Conservation (phyloP, 2,329 filamentous ascomycete genomes). For the Cladosporium sp. region DNA sequence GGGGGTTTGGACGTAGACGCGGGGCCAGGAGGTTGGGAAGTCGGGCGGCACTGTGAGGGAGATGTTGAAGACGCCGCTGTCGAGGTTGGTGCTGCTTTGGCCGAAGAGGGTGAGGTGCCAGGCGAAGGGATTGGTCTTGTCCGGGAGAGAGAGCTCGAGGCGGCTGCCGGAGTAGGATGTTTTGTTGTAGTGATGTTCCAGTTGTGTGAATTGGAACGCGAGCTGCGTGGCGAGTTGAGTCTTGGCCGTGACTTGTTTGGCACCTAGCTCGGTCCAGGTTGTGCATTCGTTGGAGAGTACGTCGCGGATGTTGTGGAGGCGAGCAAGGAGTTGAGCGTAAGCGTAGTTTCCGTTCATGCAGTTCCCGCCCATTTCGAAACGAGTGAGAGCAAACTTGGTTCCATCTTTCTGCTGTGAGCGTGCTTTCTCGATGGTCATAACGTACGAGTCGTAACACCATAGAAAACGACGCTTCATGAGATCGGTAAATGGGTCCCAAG, state of each 20-base stretch:
- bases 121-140: conserved; percentile 75
- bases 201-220: conserved; percentile 78
- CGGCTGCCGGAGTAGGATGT: conserved; percentile 58
- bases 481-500: conserved; percentile 85
- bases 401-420: conserved; percentile 59
- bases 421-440: conserved; percentile 65
- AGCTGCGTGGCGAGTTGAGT: conserved; percentile 76
- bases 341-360: conserved; percentile 83
- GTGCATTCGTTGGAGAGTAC: conserved; percentile 68
- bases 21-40: conserved; percentile 85
- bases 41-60: conserved; percentile 73
- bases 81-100: conserved; percentile 84
- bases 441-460: conserved; percentile 92
- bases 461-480: conserved; percentile 86
- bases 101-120: conserved; percentile 90
- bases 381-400: conserved; percentile 70
- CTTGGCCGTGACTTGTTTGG: conserved; percentile 59
- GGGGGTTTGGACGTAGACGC: conserved; percentile 72
- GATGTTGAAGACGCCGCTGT: conserved; percentile 84
- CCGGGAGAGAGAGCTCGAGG: conserved; percentile 70
- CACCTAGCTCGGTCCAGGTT: conserved; percentile 68
- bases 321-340: conserved; percentile 67
- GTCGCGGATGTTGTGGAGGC: conserved; percentile 65
- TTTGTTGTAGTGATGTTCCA: conserved; percentile 68
- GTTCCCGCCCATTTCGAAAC: conserved; percentile 76